Evolutionary conservation across 495 filamentous ascomycete genomes (phyloP).

Genomic region (Penicillium paxilli): DNA sequence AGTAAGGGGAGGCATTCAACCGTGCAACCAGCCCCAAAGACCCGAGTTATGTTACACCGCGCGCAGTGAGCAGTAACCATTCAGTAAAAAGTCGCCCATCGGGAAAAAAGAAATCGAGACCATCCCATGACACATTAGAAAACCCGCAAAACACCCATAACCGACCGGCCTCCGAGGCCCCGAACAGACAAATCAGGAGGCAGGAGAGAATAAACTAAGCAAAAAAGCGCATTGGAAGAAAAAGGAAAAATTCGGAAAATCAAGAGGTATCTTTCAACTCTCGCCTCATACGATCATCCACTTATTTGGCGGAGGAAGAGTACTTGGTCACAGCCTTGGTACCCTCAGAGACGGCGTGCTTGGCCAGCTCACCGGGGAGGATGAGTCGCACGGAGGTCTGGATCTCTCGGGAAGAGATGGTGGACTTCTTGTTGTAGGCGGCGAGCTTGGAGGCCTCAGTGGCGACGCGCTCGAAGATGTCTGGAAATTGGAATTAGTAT

Average conservation of each 20-base stretch:
- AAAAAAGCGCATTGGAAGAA: constrained; percentile 44
- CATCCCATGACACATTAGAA: constrained; percentile 90
- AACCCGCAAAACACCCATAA: constrained; percentile 68
- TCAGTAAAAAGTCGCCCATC: constrained; percentile 67
- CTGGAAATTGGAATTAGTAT: constrained; percentile 40
- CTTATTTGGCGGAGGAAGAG: constrained; percentile 98
- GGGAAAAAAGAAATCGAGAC: constrained; percentile 60
- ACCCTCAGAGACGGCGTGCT: constrained; percentile 98
- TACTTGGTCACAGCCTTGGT: constrained; percentile 99
- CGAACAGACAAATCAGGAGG: constrained; percentile 59
- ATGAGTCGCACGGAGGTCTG: constrained; percentile 98
- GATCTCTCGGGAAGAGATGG: constrained; percentile 98
- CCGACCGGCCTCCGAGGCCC: constrained; percentile 61
- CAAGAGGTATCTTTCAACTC: too few relatives aligned
- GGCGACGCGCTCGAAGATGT: constrained; percentile 99
- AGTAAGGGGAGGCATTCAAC: constrained; percentile 36
- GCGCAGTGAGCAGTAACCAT: constrained; percentile 69
- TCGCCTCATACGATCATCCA: too few relatives aligned
- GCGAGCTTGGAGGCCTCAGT: constrained; percentile 99
- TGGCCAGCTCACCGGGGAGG: constrained; percentile 96
- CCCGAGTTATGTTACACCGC: constrained; percentile 77
- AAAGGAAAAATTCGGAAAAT: constrained; percentile 32
- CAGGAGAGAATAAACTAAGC: constrained; percentile 46
- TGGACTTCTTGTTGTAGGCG: constrained; percentile 99
- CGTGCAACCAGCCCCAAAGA: constrained; percentile 38